Base-by-base conservation (phyloP, 83 land plant genomes). In the Diphasiastrum complanatum region DNA sequence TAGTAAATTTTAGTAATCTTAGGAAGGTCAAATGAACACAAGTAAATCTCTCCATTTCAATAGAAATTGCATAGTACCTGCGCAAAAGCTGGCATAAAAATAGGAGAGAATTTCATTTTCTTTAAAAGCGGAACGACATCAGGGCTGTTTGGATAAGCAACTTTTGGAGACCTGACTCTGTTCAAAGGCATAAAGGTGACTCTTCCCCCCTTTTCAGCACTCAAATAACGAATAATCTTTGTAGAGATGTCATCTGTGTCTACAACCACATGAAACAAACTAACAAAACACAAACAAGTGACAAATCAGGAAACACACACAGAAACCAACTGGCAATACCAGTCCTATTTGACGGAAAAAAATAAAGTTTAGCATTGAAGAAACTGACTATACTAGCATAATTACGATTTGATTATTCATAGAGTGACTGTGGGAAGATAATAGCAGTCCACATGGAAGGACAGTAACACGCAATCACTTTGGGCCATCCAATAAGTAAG, bases 241-340 rank as follows among this genome's bases (percentile, higher is more conserved):
- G 99, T 86, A 53, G 99, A 85, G 47, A 78, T 82, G 5, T 95
- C 99, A 69, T 95, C 99, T 41, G 68, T 71, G 40, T 89, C 89
- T 38, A 95, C 99, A 46, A 95, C 99, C 58, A 95, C 99, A 66
- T 95, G 99, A 69, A 87, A 95, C 73, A 95, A 77, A 64, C 99
- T 95, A 83, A n/a, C n/a, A 63, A 70, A 36, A 53, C 56, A 68
- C 31, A 30, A 19, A 43, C 61, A 52, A 2, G 33, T 22, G 19
- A 53, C 20, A 61, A 30, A 28, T 34, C 2, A 65, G 38, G 16
- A 25, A 16, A 33, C 71, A 30, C 43, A 36, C 34, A 19, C 26
- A 31, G 5, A 1, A 6, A 47, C 24, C 41, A 40, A 0, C n/a
- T n/a, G n/a, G n/a, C n/a, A n/a, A n/a, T n/a, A n/a, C n/a, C n/a